phyloP scores from a whole-genome alignment of 164 flowering plant genomes.

The Annona cherimola region DNA sequence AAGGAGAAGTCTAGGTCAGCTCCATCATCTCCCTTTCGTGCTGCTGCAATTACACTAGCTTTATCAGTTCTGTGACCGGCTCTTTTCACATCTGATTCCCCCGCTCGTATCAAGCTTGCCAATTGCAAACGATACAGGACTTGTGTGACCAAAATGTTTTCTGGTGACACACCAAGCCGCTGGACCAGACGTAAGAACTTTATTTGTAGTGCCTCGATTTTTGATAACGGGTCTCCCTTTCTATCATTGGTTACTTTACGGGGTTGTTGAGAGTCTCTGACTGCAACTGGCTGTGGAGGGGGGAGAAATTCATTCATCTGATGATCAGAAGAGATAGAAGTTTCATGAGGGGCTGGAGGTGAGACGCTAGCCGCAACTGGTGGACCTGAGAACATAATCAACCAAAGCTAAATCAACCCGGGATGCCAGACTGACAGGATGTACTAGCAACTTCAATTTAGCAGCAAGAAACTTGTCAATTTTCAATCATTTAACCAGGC shows the following conservation, averaged over 20 bases:
- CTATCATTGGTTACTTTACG: slow-evolving; percentile 17
- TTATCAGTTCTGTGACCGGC: slow-evolving; percentile 37
- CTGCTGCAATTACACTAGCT: slow-evolving; percentile 49
- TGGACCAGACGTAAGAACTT: slow-evolving; percentile 67
- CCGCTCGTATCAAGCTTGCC: slow-evolving; percentile 65
- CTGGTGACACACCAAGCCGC: slow-evolving; percentile 49
- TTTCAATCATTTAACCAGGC: neutral
- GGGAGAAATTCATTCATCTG: slow-evolving; percentile 22
- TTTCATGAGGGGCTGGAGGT: slow-evolving; percentile 19
- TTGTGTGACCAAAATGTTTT: slow-evolving; percentile 62
- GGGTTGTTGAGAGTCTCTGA: slow-evolving; percentile 30
- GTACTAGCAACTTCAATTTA: neutral
- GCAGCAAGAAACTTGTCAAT: neutral
- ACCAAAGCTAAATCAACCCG: neutral
- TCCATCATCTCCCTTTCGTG: slow-evolving; percentile 52
- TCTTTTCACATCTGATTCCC: slow-evolving; percentile 61
- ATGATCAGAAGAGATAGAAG: slow-evolving; percentile 21
- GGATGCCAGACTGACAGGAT: neutral
- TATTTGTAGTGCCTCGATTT: slow-evolving; percentile 65
- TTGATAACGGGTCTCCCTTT: slow-evolving; percentile 47
- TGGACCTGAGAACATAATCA: slow-evolving; percentile 27
- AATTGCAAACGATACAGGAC: slow-evolving; percentile 79
- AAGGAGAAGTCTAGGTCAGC: slow-evolving; percentile 64
- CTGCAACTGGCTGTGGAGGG: slow-evolving; percentile 17
- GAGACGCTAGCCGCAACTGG: slow-evolving; percentile 18